Evolutionary conservation across 768 basidiomycete species (phyloP).

Genomic region (Rhizopogon roseolus): DNA sequence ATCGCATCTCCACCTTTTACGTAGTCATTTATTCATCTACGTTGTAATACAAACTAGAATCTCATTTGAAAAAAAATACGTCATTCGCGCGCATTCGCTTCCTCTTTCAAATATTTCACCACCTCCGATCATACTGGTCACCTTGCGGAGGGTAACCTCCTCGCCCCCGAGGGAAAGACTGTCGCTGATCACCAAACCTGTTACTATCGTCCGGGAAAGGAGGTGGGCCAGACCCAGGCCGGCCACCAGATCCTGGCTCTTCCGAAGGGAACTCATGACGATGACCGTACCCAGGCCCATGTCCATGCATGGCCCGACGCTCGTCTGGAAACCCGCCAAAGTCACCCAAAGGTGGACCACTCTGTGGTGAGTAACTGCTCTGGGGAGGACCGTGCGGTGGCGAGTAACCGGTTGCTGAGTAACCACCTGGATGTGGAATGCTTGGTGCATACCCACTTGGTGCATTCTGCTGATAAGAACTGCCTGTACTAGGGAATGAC

Average conservation of each 20-base stretch:
- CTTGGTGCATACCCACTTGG: neutral
- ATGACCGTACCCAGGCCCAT: slow-evolving; percentile 22
- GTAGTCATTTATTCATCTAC: neutral
- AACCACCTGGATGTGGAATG: neutral
- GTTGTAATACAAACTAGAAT: neutral
- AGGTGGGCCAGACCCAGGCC: neutral
- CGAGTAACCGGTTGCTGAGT: neutral
- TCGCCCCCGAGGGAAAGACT: neutral
- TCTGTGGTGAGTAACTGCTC: slow-evolving; percentile 3
- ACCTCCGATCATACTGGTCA: neutral
- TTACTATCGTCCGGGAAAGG: slow-evolving; percentile 1
- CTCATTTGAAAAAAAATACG: neutral
- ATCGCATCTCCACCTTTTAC: neutral
- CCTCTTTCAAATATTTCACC: neutral
- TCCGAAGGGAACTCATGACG: slow-evolving; percentile 36
- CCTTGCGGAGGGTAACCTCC: neutral
- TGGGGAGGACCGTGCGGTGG: neutral
- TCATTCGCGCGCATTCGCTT: neutral
- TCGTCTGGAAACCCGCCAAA: slow-evolving; percentile 7
- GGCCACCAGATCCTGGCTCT: slow-evolving; percentile 26
- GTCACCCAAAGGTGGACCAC: slow-evolving; percentile 16
- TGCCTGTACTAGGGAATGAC: neutral
- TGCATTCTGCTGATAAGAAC: neutral
- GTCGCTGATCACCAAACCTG: neutral
- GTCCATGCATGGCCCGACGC: slow-evolving; percentile 12